These are phyloP conservation scores for Suhomyces atakaporum DNA, from an alignment of 1,139 yeast genomes.

Conservation along the genomic window DNA sequence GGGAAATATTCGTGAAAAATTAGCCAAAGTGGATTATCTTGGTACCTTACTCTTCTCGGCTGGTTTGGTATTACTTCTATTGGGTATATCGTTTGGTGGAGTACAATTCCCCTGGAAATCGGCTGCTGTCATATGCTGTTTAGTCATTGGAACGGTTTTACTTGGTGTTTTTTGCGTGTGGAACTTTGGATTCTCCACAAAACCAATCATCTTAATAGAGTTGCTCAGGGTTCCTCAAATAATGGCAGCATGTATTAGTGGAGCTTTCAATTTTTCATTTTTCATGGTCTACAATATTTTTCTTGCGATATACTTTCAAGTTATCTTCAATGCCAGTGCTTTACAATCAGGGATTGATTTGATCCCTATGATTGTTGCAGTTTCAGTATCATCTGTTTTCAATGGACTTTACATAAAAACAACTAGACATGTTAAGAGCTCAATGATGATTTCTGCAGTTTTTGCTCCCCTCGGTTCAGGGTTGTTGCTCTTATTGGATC, in stretches of 20 bases:
- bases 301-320: constrained; percentile 59
- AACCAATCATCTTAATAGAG: constrained; percentile 50
- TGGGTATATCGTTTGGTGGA: constrained; percentile 58
- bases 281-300: constrained; percentile 49
- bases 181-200: constrained; percentile 47
- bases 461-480: constrained; percentile 57
- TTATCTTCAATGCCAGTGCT: constrained; percentile 48
- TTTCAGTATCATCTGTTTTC: constrained; percentile 47
- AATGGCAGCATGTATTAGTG: constrained; percentile 37
- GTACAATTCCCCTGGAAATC: constrained; percentile 52
- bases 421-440: constrained; percentile 51
- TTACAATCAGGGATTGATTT: constrained; percentile 61
- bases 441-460: constrained; percentile 45
- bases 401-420: constrained; percentile 50
- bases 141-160: constrained; percentile 55
- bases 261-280: constrained; percentile 42
- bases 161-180: constrained; percentile 44
- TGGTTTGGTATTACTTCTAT: constrained; percentile 45
- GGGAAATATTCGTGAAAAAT: constrained; percentile 42
- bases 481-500: constrained; percentile 41
- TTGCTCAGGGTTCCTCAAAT: constrained; percentile 40
- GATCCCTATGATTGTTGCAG: constrained; percentile 55
- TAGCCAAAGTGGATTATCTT: constrained; percentile 47
- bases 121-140: constrained; percentile 54
- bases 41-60: constrained; percentile 46